Conservation (phyloP, 2,329 filamentous ascomycete genomes). For the Verticillium nubilum region DNA sequence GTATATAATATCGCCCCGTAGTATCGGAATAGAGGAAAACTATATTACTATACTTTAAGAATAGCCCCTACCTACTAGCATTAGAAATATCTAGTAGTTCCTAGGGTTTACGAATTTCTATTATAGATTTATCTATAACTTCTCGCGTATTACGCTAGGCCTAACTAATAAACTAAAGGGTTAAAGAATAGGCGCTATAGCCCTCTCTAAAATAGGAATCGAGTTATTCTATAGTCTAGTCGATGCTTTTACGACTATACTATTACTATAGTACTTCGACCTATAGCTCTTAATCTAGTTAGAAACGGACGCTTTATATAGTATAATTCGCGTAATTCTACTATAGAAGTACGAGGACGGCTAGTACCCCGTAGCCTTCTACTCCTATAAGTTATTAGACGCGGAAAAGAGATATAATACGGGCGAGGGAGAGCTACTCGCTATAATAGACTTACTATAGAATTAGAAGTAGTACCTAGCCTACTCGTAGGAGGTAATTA, state of each 20-base stretch:
- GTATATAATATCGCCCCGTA: constrained; percentile 4
- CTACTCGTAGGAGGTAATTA: constrained; percentile 2
- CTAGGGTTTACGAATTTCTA: constrained; percentile 10
- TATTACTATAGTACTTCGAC: neutral
- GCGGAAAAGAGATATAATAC: constrained; percentile 10
- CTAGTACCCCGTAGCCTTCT: constrained; percentile 4
- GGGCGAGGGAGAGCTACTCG: constrained; percentile 8
- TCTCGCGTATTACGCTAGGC: neutral
- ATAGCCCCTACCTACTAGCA: neutral
- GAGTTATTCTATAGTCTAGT: neutral
- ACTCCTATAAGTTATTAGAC: neutral
- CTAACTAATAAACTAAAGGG: neutral
- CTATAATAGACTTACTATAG: constrained; percentile 5
- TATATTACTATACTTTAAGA: constrained; percentile 1
- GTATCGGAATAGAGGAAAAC: neutral
- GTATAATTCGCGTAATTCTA: neutral
- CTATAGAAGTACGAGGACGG: constrained; percentile 2
- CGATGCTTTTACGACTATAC: neutral
- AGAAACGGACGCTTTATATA: neutral
- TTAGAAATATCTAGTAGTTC: constrained; percentile 5
- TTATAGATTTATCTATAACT: constrained; percentile 8
- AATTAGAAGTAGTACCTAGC: neutral
- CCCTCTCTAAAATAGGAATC: neutral
- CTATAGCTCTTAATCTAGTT: neutral
- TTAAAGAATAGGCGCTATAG: neutral